Evolutionary conservation across 495 filamentous ascomycete species (phyloP).

Genomic region (Lophium mytilinum): DNA sequence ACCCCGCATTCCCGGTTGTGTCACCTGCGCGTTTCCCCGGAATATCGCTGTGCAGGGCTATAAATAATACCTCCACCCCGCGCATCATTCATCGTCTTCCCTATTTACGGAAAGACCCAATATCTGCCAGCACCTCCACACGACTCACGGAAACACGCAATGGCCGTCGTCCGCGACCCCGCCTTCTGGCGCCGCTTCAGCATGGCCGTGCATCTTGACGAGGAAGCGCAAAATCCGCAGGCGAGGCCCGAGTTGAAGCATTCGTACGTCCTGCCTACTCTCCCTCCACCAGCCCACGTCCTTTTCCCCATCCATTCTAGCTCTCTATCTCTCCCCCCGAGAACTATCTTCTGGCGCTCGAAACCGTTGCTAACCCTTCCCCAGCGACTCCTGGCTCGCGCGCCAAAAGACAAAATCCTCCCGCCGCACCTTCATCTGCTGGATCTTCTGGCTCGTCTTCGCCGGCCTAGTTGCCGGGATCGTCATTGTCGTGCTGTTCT

Average conservation of each 20-base stretch:
- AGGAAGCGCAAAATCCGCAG: slow-evolving; percentile 17
- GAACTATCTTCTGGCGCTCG: too few species aligned
- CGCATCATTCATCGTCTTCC: background rate
- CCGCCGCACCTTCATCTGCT: slow-evolving; percentile 33
- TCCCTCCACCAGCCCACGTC: background rate
- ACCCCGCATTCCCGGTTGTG: too few species aligned
- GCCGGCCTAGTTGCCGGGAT: slow-evolving; percentile 32
- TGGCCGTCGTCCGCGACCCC: slow-evolving; percentile 48
- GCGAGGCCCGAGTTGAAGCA: slow-evolving; percentile 30
- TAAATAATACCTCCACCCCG: background rate
- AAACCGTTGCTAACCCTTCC: slow-evolving; percentile 14
- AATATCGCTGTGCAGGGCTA: too few species aligned
- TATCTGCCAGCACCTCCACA: background rate
- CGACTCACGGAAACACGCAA: background rate
- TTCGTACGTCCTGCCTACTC: slow-evolving; percentile 28
- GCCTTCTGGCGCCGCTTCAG: slow-evolving; percentile 58
- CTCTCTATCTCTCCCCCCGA: background rate
- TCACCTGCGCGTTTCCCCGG: too few species aligned
- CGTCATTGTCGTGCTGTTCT: slow-evolving; percentile 30
- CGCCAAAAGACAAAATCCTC: slow-evolving; percentile 30
- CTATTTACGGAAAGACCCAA: slow-evolving; percentile 24
- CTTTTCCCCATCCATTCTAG: background rate
- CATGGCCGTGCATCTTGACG: slow-evolving; percentile 45
- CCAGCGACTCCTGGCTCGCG: slow-evolving; percentile 39
- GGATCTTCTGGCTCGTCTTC: slow-evolving; percentile 36